Evolutionary conservation across 2,329 filamentous ascomycete species (phyloP), one percentile per base, ranked within the genome.

Genomic region (Penicillium sp.): DNA sequence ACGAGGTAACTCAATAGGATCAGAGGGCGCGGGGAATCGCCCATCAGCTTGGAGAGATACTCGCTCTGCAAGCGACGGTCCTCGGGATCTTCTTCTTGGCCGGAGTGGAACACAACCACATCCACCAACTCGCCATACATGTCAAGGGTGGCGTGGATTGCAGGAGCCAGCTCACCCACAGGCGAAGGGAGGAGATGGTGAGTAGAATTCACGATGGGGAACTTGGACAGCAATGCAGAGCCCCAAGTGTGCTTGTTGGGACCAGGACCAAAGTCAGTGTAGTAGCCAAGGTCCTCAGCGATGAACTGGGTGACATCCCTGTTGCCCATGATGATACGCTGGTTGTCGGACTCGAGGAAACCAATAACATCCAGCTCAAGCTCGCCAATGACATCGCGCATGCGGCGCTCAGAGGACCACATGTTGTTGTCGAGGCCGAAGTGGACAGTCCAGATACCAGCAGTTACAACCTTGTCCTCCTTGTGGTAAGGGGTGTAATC

Each of bases 161-260:
- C 93, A 1, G 94, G 94, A 0, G 94, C 94, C 30, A 99, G 83
- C 73, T 99, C 94, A 56, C 94, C 94, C 1, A 95, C 92, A 0
- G 94, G 94, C 13, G 89, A 94, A 14, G 94, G 94, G 4, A 97
- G 83, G 11, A 99, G 84, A 67, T 99, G 94, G 71, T 99, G 94
- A 19, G 92, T 97, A 1, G 91, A 96, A 76, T 97, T 96, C 56
- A 99, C 74, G 66, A 99, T 99, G 3, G 94, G 94, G 78, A 97
- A 99, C 70, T 97, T 97, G 65, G 91, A 97, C 4, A 99, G 82
- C 41, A 99, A 80, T 19, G 92, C 94, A 9, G 88, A 85, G 47
- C 94, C 94, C 94, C 94, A 99, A 0, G 94, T 99, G 77, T 99
- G 94, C 78, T 97, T 99, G 82, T 99, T 96, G 7, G 94, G 94